A percentile compares a stretch with the other conserved stretches of the same genome.
Evolutionary conservation across 1,284 basidiomycete genomes (phyloP).

Genomic region (Butyriboletus appendiculatus): DNA sequence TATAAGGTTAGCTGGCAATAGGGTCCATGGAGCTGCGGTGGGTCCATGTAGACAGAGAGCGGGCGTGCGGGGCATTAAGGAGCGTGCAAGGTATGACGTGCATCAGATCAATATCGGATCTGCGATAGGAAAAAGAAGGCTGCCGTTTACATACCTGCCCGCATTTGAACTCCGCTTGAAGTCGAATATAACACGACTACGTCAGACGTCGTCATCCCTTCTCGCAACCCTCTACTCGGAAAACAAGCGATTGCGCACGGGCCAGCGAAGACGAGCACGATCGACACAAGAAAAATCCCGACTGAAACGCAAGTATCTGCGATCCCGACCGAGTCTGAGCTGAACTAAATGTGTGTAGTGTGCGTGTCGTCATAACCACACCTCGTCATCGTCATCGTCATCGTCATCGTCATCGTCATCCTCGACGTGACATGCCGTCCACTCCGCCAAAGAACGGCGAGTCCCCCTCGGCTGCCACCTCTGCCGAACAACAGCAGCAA

Average conservation of each 20-base stretch:
- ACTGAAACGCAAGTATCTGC: constrained; percentile 27
- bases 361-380: constrained; percentile 28
- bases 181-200: constrained; percentile 43
- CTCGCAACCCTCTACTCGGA: constrained; percentile 35
- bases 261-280: constrained; percentile 26
- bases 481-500: constrained; percentile 17
- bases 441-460: constrained; percentile 31
- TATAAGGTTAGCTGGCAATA: constrained; percentile 12
- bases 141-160: neutral
- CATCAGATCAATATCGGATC: constrained; percentile 38
- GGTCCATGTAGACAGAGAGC: neutral
- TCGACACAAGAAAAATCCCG: constrained; percentile 4
- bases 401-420: constrained; percentile 10
- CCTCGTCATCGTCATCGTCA: neutral
- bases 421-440: constrained; percentile 23
- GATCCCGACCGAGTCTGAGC: constrained; percentile 28
- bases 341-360: constrained; percentile 24
- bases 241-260: constrained; percentile 33
- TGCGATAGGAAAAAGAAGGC: constrained; percentile 32
- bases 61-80: constrained; percentile 25
- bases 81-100: constrained; percentile 34
- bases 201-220: constrained; percentile 40
- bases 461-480: constrained; percentile 20
- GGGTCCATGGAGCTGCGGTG: neutral
- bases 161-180: constrained; percentile 38